Conservation (phyloP, 148 eudicot genomes). For the Pouteria glomerata region DNA sequence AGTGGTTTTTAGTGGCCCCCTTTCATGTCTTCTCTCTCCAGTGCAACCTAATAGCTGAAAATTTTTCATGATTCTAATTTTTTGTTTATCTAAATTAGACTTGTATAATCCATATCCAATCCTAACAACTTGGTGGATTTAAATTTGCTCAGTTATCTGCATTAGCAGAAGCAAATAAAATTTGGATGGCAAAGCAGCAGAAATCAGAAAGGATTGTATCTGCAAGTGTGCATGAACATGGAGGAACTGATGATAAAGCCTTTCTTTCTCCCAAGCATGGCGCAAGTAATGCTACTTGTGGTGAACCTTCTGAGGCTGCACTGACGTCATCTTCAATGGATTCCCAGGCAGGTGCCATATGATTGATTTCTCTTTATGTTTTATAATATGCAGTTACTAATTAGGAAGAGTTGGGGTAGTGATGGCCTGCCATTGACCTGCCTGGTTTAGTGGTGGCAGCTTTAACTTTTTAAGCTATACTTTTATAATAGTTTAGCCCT, state of each 20-base stretch:
- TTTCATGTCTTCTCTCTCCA: background rate
- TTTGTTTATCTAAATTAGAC: background rate
- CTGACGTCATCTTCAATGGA: constrained; percentile 29
- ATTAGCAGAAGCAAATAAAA: constrained; percentile 56
- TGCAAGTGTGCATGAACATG: constrained; percentile 14
- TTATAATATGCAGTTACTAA: background rate
- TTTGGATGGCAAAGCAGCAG: constrained; percentile 49
- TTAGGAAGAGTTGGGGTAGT: background rate
- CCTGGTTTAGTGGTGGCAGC: background rate
- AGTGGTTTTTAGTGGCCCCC: background rate
- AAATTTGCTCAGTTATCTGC: constrained; percentile 47
- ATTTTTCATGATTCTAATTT: background rate
- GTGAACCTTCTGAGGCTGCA: constrained; percentile 17
- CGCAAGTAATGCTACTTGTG: constrained; percentile 5
- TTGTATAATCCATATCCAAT: background rate
- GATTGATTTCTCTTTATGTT: background rate
- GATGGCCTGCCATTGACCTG: background rate
- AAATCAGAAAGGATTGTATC: constrained; percentile 25
- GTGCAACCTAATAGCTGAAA: background rate
- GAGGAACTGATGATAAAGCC: constrained; percentile 17
- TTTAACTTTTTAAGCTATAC: background rate
- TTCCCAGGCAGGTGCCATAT: constrained; percentile 35
- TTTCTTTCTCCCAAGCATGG: constrained; percentile 14
- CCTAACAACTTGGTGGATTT: constrained; percentile 1
- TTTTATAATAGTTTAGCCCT: too few relatives aligned